phyloP scores from a whole-genome alignment of 768 basidiomycete species.

The Gloeostereum incarnatum region DNA sequence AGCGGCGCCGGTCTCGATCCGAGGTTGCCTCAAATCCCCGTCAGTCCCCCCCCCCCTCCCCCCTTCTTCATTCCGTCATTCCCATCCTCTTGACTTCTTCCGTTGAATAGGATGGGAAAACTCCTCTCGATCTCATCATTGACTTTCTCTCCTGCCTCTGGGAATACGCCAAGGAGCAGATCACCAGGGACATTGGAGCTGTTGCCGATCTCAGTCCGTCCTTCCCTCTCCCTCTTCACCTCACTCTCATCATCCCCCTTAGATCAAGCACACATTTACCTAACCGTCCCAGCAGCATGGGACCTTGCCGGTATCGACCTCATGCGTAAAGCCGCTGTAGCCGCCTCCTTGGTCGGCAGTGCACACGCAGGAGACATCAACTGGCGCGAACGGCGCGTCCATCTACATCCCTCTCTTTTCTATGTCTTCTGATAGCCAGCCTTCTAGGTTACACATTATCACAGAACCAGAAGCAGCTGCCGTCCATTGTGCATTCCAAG shows the following conservation, averaged over 20 bases:
- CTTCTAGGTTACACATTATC: conserved; percentile 4
- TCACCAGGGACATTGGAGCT: conserved; percentile 79
- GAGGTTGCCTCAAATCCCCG: conserved; percentile 71
- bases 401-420: conserved; percentile 60
- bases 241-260: conserved; percentile 1
- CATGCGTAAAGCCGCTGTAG: conserved; percentile 80
- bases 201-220: conserved; percentile 75
- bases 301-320: conserved; percentile 78
- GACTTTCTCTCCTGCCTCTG: conserved; percentile 80
- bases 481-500: conserved; percentile 81
- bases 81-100: conserved; percentile 7
- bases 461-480: conserved; percentile 79
- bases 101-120: conserved; percentile 71
- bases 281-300: conserved; percentile 89
- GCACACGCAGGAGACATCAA: conserved; percentile 56
- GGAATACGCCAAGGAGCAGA: conserved; percentile 82
- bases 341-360: conserved; percentile 71
- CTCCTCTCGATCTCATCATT: conserved; percentile 67
- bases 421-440: conserved; percentile 5
- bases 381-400: conserved; percentile 77
- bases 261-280: conserved; percentile 80
- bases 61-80: neutral
- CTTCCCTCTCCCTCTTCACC: neutral
- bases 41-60: too few relatives aligned
- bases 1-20: conserved; percentile 63